Conservation (phyloP, 306 rosid genomes). For the Biancaea sappan region DNA sequence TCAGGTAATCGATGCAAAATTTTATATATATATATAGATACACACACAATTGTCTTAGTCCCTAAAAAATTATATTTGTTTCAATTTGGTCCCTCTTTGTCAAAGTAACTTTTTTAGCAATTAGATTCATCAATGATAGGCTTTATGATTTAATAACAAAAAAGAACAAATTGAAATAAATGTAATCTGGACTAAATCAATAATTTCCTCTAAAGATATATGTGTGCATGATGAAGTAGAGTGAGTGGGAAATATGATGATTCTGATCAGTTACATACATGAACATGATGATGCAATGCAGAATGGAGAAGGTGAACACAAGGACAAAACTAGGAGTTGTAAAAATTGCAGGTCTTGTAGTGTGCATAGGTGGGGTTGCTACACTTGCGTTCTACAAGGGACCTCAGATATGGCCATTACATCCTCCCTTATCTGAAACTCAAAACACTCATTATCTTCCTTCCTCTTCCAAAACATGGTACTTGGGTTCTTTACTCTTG, state of each 20-base stretch:
- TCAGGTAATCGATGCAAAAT: constrained; percentile 40
- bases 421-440: constrained; percentile 25
- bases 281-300: constrained; percentile 18
- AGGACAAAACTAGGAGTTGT: constrained; percentile 52
- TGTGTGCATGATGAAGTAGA: background rate
- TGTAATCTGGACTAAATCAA: no score
- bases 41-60: no score
- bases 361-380: constrained; percentile 58
- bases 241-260: background rate
- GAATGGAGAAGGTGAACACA: constrained; percentile 58
- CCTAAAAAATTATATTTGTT: no score
- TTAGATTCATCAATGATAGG: no score
- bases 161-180: no score
- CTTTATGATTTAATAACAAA: no score
- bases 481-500: constrained; percentile 53
- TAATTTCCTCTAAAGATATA: no score
- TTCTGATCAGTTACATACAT: background rate
- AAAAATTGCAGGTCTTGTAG: constrained; percentile 51
- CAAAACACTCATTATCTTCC: constrained; percentile 22
- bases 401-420: constrained; percentile 42
- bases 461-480: constrained; percentile 49
- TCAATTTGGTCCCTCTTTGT: no score
- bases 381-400: constrained; percentile 65
- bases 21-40: no score
- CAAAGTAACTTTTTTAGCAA: no score